Conservation (phyloP, 305 asterid species). For the Fraxinus ornus region DNA sequence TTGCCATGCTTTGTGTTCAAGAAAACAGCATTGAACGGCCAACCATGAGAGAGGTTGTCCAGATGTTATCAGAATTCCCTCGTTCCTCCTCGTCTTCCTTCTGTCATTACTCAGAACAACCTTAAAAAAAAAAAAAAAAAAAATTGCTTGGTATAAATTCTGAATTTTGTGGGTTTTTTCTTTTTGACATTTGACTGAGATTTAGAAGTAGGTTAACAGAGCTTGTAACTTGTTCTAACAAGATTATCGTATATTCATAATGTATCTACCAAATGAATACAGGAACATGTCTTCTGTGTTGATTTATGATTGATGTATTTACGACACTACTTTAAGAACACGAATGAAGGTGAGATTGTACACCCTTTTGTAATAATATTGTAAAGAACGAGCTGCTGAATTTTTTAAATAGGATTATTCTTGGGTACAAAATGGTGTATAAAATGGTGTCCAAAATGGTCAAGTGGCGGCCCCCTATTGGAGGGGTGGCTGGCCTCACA, state of each 20-base stretch:
- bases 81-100: conserved; percentile 49
- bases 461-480: too few species aligned
- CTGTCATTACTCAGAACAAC: background rate
- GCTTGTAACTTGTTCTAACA: background rate
- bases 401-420: too few species aligned
- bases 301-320: too few species aligned
- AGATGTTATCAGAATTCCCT: conserved; percentile 66
- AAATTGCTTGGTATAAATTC: too few species aligned
- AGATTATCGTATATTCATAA: background rate
- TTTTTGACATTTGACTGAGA: background rate
- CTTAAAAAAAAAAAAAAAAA: too few species aligned
- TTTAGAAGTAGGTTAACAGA: background rate
- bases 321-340: background rate
- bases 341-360: background rate
- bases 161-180: background rate
- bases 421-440: too few species aligned
- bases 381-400: background rate
- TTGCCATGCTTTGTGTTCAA: conserved; percentile 82
- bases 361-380: background rate
- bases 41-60: conserved; percentile 42
- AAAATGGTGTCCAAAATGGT: too few species aligned
- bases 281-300: background rate
- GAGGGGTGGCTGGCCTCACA: too few species aligned
- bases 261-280: background rate
- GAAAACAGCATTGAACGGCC: conserved; percentile 85